Base-by-base conservation (phyloP, 371 early-diverging fungal genomes). In the Rhizopus delemar region DNA sequence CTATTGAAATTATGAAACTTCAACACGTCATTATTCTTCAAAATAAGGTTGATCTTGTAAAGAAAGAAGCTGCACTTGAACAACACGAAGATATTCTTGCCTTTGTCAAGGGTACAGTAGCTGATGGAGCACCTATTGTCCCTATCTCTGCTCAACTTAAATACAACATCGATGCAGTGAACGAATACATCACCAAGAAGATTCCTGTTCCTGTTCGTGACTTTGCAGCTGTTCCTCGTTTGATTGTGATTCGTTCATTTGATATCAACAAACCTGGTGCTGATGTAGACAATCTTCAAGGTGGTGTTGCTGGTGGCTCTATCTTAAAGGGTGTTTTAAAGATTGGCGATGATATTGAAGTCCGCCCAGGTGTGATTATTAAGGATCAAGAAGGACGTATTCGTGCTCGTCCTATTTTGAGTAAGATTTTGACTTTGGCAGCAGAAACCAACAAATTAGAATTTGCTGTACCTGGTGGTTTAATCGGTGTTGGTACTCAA, bases 231-330 rank as follows among this genome's bases (percentile, higher is more conserved):
- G 88, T 90, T 53, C 97, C 99, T 41, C 88, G 92, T 57, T 85
- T 99, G 68, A 97, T 99, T 72, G 97, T 99, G 60, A 99, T 99
- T 70, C 94, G 99, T 73, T 96, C 97, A 33, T 99, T 99, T 73
- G 99, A 99, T 83, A 95, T 99, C 68, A 99, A 99, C 86, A 98
- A 98, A 82, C 99, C 99, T 36, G 99, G 99, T 71, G 89, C 95
- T 45, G 95, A 95, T 70, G 90, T 97, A 34, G 86, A 88, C n/a
- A 88, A 96, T 36, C 87, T 99, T 58, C 91, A 91, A 76, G 99
- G 99, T 75, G 99, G 99, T 73, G 99, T 99, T 69, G 99, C 99
- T 63, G 99, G 99, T 82, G 99, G 99, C 39, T 94, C 93, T 59
- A 96, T 99, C 68, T 83, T 99, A 58, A 88, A 87, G 64, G 99